A percentile compares a stretch with the other conserved stretches of the same genome.
These are phyloP conservation scores for Dictyostelium brefeldianum DNA, from an alignment of 78 protist species.

Conservation along the genomic window DNA sequence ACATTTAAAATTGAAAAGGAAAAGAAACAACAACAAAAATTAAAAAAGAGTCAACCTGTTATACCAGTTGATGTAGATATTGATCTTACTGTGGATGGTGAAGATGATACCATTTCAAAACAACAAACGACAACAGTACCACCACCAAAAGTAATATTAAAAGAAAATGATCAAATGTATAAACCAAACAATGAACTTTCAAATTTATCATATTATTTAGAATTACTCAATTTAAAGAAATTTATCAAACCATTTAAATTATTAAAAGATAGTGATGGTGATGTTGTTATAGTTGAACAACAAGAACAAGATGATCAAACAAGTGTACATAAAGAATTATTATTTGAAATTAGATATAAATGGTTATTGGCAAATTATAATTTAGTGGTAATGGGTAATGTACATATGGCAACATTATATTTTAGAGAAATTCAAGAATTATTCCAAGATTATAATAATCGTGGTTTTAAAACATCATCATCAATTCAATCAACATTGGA, in stretches of 20 bases:
- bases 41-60: too few species aligned
- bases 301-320: too few species aligned
- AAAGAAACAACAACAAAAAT: neutral
- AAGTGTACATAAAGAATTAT: neutral
- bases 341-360: slow-evolving; percentile 25
- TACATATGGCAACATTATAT: slow-evolving; percentile 23
- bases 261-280: neutral
- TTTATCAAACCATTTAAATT: slow-evolving; percentile 8
- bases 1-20: neutral
- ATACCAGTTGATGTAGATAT: neutral
- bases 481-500: neutral
- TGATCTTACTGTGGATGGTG: too few species aligned
- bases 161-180: neutral
- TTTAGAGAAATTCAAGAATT: slow-evolving; percentile 13
- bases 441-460: neutral
- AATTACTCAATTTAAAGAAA: neutral
- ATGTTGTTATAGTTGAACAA: neutral
- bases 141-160: neutral
- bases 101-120: too few species aligned
- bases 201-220: slow-evolving; percentile 11
- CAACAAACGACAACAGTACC: neutral
- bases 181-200: slow-evolving; percentile 6
- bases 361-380: slow-evolving; percentile 23
- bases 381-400: slow-evolving; percentile 1
- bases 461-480: neutral